Evolutionary conservation across 2,329 filamentous ascomycete genomes (phyloP).

Genomic region (Trichoderma atrobrunneum): DNA sequence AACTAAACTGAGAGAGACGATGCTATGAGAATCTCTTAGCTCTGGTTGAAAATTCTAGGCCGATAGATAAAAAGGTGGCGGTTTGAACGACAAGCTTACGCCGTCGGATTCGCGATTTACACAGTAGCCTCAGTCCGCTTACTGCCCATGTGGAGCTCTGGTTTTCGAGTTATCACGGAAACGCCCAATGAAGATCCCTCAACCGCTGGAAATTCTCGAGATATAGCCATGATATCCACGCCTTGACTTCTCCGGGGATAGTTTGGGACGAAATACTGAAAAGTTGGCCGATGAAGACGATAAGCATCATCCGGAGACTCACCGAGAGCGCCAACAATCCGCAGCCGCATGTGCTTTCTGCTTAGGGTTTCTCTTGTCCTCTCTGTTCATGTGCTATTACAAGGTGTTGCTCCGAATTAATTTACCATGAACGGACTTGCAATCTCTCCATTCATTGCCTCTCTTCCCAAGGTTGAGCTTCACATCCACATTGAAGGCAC

Average conservation of each 20-base stretch:
- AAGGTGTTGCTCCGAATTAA: not conserved
- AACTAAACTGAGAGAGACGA: not conserved
- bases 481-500: slow-evolving; percentile 79
- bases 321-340: not conserved
- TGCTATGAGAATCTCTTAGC: not conserved
- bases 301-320: not conserved
- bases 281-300: not conserved
- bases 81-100: not conserved
- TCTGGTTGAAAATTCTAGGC: not conserved
- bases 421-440: slow-evolving; percentile 30
- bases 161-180: not conserved
- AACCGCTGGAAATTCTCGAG: not conserved
- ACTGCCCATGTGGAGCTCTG: not conserved
- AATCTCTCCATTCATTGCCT: slow-evolving; percentile 52
- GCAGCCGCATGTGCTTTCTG: not conserved
- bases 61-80: not conserved
- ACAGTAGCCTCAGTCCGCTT: not conserved
- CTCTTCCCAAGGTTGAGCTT: slow-evolving; percentile 77
- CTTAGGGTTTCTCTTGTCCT: not conserved
- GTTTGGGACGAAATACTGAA: too few species aligned
- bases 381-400: not conserved
- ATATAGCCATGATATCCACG: not conserved
- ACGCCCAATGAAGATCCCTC: not conserved
- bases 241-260: not conserved
- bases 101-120: not conserved